Conservation (phyloP, 441 rosid species). For the Codiaeum variegatum region DNA sequence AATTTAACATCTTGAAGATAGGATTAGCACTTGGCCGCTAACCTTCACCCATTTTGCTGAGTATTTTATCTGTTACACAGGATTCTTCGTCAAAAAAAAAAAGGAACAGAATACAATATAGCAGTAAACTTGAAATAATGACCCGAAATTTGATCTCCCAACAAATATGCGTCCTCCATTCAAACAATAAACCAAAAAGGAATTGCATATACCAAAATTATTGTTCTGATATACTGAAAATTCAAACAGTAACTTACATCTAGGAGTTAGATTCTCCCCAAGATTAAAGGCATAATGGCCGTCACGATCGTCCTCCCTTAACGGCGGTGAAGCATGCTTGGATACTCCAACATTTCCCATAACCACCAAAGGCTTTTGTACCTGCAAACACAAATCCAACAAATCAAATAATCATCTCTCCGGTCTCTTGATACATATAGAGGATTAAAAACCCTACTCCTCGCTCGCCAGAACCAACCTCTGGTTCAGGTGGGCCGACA, state of each 20-base stretch:
- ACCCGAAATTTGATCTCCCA: not conserved
- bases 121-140: not conserved
- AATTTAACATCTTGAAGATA: slow-evolving; percentile 54
- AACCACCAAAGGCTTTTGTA: slow-evolving; percentile 30
- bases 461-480: slow-evolving; percentile 38
- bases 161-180: not conserved
- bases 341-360: slow-evolving; percentile 25
- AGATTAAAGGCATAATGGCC: slow-evolving; percentile 72
- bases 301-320: slow-evolving; percentile 72
- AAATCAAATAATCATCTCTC: slow-evolving; percentile 8
- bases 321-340: slow-evolving; percentile 53
- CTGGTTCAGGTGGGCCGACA: slow-evolving; percentile 53
- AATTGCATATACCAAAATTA: not conserved
- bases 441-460: slow-evolving; percentile 19
- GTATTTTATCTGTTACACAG: slow-evolving; percentile 58
- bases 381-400: slow-evolving; percentile 33
- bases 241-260: slow-evolving; percentile 47
- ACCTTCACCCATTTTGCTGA: slow-evolving; percentile 94
- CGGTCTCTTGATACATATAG: no score
- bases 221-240: not conserved
- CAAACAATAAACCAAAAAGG: not conserved
- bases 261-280: slow-evolving; percentile 77
- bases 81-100: slow-evolving; percentile 2
- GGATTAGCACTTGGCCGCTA: slow-evolving; percentile 58
- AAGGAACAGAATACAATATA: not conserved